Evolutionary conservation across 2,329 filamentous ascomycete genomes (phyloP).

Genomic region (Aspergillus fumigatiaffinis): DNA sequence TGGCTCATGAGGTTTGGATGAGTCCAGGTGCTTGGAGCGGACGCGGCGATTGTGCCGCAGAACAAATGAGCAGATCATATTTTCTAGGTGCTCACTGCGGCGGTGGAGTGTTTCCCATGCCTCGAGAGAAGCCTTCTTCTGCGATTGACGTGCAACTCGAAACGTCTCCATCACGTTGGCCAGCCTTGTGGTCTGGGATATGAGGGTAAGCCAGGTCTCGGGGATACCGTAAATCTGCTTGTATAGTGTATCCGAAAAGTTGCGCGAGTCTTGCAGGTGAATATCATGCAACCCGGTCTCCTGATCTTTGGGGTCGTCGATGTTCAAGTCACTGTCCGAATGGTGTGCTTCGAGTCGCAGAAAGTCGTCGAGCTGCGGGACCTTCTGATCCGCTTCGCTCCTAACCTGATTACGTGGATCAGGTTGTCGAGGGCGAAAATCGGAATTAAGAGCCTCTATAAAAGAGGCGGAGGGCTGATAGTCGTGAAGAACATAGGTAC

Average conservation of each 20-base stretch:
- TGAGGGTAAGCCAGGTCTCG: slow-evolving; percentile 42
- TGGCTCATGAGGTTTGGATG: slow-evolving; percentile 20
- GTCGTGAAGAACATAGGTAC: no score
- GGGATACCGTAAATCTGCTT: slow-evolving; percentile 42
- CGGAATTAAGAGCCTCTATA: no score
- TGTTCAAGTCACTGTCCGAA: no score
- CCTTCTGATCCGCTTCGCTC: no score
- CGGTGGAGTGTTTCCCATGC: slow-evolving; percentile 27
- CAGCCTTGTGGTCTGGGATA: slow-evolving; percentile 43
- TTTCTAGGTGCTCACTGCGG: slow-evolving; percentile 27
- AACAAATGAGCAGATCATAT: slow-evolving; percentile 32
- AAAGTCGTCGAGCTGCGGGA: no score
- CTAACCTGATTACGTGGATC: no score
- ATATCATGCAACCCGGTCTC: slow-evolving; percentile 34
- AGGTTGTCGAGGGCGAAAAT: no score
- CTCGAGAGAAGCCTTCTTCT: slow-evolving; percentile 13
- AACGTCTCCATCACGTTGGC: slow-evolving; percentile 36
- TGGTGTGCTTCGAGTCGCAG: no score
- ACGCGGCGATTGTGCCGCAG: slow-evolving; percentile 12
- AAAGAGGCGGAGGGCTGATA: no score
- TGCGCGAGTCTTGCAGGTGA: slow-evolving; percentile 36
- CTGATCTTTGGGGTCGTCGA: slow-evolving; percentile 12
- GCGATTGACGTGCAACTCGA: slow-evolving; percentile 14
- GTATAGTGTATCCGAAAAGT: slow-evolving; percentile 34
- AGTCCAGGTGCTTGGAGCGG: slow-evolving; percentile 7